Base-by-base conservation (phyloP, 805 yeast genomes). In the Kuraishia hungarica region DNA sequence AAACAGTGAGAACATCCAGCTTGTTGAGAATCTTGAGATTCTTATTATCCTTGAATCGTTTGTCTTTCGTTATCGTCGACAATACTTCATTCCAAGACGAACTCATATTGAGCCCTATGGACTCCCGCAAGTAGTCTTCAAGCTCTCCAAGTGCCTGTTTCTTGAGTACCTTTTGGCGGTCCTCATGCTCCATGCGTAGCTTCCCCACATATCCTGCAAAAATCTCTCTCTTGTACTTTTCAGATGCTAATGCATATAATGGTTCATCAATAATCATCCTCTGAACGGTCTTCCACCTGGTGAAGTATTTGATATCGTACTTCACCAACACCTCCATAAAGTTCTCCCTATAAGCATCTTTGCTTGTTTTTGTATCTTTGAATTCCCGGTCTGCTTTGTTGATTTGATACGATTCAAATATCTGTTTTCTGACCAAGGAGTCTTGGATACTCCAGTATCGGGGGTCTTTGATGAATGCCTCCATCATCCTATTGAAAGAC, bases 401-500 rank as follows among this genome's bases (percentile, higher is more conserved):
- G 56, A 78, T 72, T 35, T 87, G 67, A 63, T 79, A 88, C 43
- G 82, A 82, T 53, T 89, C 94, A 68, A 84, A 90, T 23, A 81
- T 65, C 24, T 72, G 71, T 60, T 82, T 81, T 54, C 92, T 78
- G 59, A 75, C 71, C 19, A 84, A 61, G 0, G 96, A 77, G 62
- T 86, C 88, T 4, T 73, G 69, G 1, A 89, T 68, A 5, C 74
- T 67, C 92, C 93, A 87, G 62, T 88, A 91, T 17, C 83, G 72
- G 1, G 84, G 80, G 59, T 86, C 84, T 2, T 63, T 65, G 19
- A 86, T 76, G 56, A 86, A 79, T 19, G 70, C 68, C 22, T 80
- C 77, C 69, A 90, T 82, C 1, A 87, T 86, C 56, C 73, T 73
- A 52, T 78, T 81, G 67, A 89, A 89, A 0, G 94, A 78, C 92